phyloP scores from a whole-genome alignment of 192 early-diverging fungal genomes.

The Rhizophagus clarus region DNA sequence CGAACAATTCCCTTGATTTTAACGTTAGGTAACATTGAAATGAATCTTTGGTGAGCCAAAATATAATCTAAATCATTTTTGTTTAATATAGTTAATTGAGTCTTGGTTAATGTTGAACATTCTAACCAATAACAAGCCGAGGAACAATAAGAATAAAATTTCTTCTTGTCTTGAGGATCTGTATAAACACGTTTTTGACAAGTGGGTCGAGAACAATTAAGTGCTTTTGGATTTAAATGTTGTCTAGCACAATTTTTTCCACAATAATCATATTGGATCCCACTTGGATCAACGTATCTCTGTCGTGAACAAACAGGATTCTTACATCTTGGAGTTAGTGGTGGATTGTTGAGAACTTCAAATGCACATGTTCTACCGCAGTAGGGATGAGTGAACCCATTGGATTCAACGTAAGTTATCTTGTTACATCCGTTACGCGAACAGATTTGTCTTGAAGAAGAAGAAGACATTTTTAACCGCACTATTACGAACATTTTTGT shows the following conservation, averaged over 20 bases:
- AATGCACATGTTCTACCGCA: conserved; percentile 14
- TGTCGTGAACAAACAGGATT: background rate
- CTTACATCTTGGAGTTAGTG: background rate
- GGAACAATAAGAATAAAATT: background rate
- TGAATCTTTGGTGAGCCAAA: background rate
- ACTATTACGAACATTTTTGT: no score
- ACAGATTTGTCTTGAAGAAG: background rate
- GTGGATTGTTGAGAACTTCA: no score
- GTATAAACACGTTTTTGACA: background rate
- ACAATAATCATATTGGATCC: background rate
- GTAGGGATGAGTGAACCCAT: background rate
- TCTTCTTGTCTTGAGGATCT: background rate
- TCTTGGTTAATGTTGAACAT: background rate
- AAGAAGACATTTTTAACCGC: no score
- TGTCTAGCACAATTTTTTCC: conserved; percentile 10
- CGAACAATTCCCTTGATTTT: conserved; percentile 12
- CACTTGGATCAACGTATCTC: background rate
- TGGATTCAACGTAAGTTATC: background rate
- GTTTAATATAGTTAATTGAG: background rate
- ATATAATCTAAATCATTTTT: conserved; percentile 7
- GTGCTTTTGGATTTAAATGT: background rate
- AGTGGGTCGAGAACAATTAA: background rate
- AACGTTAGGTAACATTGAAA: background rate
- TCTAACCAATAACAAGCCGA: background rate
- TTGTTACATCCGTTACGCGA: background rate